phyloP scores from a whole-genome alignment of 2,329 filamentous ascomycete species.

The Graphium sp. region DNA sequence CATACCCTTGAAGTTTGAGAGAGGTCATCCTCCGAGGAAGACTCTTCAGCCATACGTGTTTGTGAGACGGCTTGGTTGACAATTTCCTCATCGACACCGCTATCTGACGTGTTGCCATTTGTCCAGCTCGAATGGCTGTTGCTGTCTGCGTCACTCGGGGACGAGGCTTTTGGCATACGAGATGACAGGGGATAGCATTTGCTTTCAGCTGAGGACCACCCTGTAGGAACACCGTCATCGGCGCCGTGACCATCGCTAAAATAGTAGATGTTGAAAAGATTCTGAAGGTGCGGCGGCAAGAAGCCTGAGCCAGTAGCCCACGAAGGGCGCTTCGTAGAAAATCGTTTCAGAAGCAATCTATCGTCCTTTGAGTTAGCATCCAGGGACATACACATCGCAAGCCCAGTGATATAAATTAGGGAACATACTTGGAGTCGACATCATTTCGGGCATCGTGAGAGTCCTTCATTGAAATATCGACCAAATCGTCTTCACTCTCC shows the following conservation, averaged over 20 bases:
- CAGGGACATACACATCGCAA: no score
- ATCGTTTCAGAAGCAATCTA: conserved; percentile 27
- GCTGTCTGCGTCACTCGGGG: conserved; percentile 25
- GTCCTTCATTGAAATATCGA: conserved; percentile 78
- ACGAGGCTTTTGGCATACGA: conserved; percentile 22
- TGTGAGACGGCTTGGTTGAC: conserved; percentile 13
- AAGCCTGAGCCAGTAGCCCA: conserved; percentile 36
- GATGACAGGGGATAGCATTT: conserved; percentile 36
- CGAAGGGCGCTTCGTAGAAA: conserved; percentile 30
- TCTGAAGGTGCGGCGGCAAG: conserved; percentile 47
- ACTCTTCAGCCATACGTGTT: conserved; percentile 43
- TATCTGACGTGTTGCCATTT: conserved; percentile 29
- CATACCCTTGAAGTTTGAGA: conserved; percentile 16
- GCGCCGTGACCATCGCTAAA: conserved; percentile 25
- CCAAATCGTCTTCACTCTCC: conserved; percentile 77
- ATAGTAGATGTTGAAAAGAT: conserved; percentile 63
- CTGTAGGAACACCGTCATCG: conserved; percentile 48
- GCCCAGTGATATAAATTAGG: no score
- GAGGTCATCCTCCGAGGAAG: conserved; percentile 38
- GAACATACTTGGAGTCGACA: no score
- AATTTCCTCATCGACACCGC: conserved; percentile 30
- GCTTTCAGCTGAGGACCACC: conserved; percentile 45
- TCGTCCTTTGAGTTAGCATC: no score
- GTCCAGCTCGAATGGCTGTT: conserved; percentile 29
- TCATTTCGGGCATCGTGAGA: conserved; percentile 15